Base-by-base conservation (phyloP, 306 rosid species). In the Luffa aegyptiaca region DNA sequence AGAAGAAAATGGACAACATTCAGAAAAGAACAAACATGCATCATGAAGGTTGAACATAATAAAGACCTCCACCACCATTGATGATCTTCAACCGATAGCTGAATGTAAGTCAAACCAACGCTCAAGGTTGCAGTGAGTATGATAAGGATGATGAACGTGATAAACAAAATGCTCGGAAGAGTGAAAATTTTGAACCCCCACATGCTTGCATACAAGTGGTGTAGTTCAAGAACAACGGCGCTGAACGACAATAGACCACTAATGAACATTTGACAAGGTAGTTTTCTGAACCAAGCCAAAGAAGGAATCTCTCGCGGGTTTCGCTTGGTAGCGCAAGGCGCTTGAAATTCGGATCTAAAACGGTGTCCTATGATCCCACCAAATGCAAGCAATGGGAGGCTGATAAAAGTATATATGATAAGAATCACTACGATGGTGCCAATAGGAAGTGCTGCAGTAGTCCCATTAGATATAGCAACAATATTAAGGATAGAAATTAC, bases 21-120 rank as follows among this genome's bases (percentile, higher is more conserved):
- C 36, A 1, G 55, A 21, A 17, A 53, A 37, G 26, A 75, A 75
- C 63, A 53, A 75, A n/a, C 17, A 75, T 52, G 48, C 10, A 75
- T n/a, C 52, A 69, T 69, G 49, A n/a, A 69, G 36, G 36, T 1
- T n/a, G 75, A 52, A 68, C 16, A n/a, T n/a, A 69, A 33, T 69
- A 44, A 37, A 80, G 87, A 93, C 96, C 96, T 89, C 96, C 97
- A 93, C 97, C 97, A 93, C 97, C 97, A 93, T 74, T 89, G 90
- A 82, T 94, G 97, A 80, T 92, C 94, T 88, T 93, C 97, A n/a
- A 52, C 90, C 46, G 97, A 88, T 58, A 93, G 90, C 79, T 93
- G 96, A 89, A 93, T 85, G 81, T 89, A 91, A 36, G 93, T 91
- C 90, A 93, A 87, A 61, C 92, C 87, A 68, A 89, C 77, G 74